Evolutionary conservation across 805 yeast species (phyloP), one percentile per base, ranked within the genome.

Genomic region (Saitoella complicata): DNA sequence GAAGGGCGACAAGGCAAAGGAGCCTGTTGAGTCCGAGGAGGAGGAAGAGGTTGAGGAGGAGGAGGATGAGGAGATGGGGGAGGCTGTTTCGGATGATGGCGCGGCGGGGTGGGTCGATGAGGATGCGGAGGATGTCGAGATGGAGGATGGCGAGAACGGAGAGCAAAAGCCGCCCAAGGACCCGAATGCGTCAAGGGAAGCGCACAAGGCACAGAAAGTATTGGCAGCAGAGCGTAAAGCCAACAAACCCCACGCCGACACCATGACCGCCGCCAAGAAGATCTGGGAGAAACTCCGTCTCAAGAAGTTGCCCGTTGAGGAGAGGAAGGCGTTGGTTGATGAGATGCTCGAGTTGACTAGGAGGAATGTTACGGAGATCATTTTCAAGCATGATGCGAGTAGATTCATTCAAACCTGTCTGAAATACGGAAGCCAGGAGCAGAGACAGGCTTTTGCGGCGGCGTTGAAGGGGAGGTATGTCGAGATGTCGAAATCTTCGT

Each of bases 361-460:
- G 55, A 85, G 80, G 55, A 76, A 78, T 43, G 71, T 86, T 46
- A 73, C 74, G 50, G 96, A 88, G 55, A 71, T 88, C 52, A 95
- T 88, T 33, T 62, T 88, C 66, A 86, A 91, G 67, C 98, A 88
- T 59, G 97, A 88, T 68, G 88, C 96, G 7, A 84, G 95, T 29
- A 75, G 98, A 66, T 88, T 88, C 45, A 93, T 88, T 38, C 98
- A 88, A 65, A 86, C 96, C 1, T 71, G 88, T 53, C 78, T 88
- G 49, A 88, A 88, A 61, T 85, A 82, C 59, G 78, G 91, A 8
- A 68, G 80, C 36, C 83, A 79, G 57, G 83, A 77, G 43, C 76
- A 86, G 66, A 76, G 95, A 65, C 79, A 75, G 30, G 68, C 67
- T 29, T 76, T 88, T 50, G 78, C 80, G 11, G 53, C 61, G 44